Percentiles rank a stretch among this genome's conserved stretches.
These are phyloP conservation scores for Eimeria necatrix DNA, from an alignment of 169 alveolate genomes.

Conservation along the genomic window DNA sequence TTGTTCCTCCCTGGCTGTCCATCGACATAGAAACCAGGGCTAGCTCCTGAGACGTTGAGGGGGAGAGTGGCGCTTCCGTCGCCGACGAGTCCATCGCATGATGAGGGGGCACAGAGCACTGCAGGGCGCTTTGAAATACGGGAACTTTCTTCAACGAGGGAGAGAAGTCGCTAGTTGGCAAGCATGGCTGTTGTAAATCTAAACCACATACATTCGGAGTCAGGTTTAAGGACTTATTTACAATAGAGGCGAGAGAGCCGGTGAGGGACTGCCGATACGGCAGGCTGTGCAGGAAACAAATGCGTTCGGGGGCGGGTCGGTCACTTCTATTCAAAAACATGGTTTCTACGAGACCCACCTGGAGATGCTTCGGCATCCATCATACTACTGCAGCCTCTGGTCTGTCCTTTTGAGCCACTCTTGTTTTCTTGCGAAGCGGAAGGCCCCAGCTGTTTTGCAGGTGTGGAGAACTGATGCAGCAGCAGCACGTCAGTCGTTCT, in stretches of 20 bases:
- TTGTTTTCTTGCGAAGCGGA: too few relatives aligned
- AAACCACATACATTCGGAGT: background rate
- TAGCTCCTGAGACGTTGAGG: conserved; percentile 11
- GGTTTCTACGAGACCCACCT: too few relatives aligned
- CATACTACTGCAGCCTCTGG: too few relatives aligned
- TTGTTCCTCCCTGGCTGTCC: conserved; percentile 14
- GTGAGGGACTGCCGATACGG: too few relatives aligned
- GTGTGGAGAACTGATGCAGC: background rate
- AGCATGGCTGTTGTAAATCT: conserved; percentile 11
- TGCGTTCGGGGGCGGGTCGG: too few relatives aligned
- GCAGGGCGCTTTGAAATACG: background rate
- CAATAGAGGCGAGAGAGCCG: too few relatives aligned
- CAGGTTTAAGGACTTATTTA: too few relatives aligned
- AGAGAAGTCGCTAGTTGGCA: conserved; percentile 13
- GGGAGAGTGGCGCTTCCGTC: conserved; percentile 65
- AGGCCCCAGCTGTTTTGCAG: background rate
- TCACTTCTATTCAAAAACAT: too few relatives aligned
- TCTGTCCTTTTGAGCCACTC: too few relatives aligned
- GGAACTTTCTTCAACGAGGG: background rate
- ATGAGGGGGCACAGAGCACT: background rate
- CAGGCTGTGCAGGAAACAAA: too few relatives aligned
- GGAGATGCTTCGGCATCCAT: too few relatives aligned
- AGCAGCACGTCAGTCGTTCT: background rate
- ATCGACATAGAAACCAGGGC: background rate
- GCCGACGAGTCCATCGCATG: conserved; percentile 45